Evolutionary conservation across 371 early-diverging fungal genomes (phyloP).

Genomic region (Batrachochytrium dendrobatidis): DNA sequence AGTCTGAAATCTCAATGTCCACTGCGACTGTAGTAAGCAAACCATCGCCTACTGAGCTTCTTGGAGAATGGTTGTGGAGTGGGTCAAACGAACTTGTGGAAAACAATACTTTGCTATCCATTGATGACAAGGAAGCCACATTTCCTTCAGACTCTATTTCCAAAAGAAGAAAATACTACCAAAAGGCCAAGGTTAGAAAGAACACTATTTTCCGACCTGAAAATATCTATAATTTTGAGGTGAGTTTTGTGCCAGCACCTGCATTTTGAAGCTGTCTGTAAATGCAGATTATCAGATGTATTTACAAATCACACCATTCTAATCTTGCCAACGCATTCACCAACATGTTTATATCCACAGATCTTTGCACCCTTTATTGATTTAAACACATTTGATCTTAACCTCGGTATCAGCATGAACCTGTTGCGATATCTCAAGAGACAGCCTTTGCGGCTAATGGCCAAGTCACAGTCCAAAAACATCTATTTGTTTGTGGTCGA

Average conservation of each 20-base stretch:
- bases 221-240: constrained; percentile 58
- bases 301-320: too few species aligned
- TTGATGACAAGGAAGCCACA: constrained; percentile 11
- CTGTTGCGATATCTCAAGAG: constrained; percentile 53
- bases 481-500: constrained; percentile 39
- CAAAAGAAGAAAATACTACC: constrained; percentile 55
- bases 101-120: constrained; percentile 25
- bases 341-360: constrained; percentile 6
- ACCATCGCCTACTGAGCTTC: constrained; percentile 14
- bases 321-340: too few species aligned
- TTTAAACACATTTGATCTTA: constrained; percentile 65
- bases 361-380: constrained; percentile 67
- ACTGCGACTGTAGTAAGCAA: constrained; percentile 8
- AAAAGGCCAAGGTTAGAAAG: constrained; percentile 46
- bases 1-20: constrained; percentile 9
- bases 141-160: constrained; percentile 25
- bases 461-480: constrained; percentile 34
- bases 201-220: constrained; percentile 47
- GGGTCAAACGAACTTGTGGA: constrained; percentile 28
- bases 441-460: constrained; percentile 55
- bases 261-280: too few species aligned
- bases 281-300: too few species aligned
- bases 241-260: background rate
- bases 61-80: constrained; percentile 36
- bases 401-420: constrained; percentile 58